These are phyloP conservation scores for Beauveria medogensis DNA, from an alignment of 2,329 filamentous ascomycete genomes.

Conservation along the genomic window DNA sequence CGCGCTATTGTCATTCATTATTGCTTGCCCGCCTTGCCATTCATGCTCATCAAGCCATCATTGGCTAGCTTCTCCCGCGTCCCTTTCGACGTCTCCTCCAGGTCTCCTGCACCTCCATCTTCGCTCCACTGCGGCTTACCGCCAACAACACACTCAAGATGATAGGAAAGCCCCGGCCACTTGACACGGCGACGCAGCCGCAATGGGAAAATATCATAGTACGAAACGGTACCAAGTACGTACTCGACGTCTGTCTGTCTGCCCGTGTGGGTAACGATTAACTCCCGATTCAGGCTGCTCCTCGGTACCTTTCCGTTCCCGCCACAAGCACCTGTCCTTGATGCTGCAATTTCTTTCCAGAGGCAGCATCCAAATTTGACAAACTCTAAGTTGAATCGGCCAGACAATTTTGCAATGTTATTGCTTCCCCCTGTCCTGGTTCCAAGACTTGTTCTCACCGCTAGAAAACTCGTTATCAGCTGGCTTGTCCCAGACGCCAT, in stretches of 20 bases:
- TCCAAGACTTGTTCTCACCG: background rate
- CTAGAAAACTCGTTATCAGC: background rate
- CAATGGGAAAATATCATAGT: no score
- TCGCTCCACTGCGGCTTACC: conserved; percentile 1
- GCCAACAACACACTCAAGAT: no score
- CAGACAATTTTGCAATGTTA: no score
- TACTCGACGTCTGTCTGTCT: no score
- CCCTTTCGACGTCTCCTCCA: background rate
- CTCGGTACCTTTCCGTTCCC: background rate
- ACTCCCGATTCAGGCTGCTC: background rate
- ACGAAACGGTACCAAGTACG: no score
- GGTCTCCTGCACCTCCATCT: background rate
- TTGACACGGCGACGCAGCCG: no score
- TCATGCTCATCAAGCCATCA: background rate
- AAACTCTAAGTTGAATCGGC: background rate
- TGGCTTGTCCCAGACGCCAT: background rate
- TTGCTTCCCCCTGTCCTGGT: no score
- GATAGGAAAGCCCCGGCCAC: no score
- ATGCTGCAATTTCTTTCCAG: background rate
- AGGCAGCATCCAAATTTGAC: background rate
- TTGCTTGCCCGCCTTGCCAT: background rate
- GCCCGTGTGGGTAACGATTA: no score
- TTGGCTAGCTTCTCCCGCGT: background rate
- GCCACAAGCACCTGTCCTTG: background rate
- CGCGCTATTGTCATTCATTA: background rate